Evolutionary conservation across 768 basidiomycete genomes (phyloP).

Genomic region (Podaxis mareebaensis): DNA sequence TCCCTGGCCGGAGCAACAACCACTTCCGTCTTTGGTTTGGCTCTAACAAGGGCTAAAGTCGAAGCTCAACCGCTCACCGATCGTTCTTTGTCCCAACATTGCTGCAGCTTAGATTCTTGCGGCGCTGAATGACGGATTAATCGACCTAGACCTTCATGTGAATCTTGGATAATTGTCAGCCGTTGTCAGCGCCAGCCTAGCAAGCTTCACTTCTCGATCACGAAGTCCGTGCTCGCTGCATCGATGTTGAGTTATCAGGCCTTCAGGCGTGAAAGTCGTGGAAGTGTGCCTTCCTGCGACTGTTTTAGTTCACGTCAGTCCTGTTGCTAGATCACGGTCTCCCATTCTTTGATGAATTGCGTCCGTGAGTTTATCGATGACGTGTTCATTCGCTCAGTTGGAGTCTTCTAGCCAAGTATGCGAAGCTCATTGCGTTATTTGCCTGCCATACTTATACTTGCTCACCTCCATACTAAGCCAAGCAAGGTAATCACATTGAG

Average conservation of each 20-base stretch:
- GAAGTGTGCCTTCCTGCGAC: neutral
- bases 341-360: neutral
- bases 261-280: neutral
- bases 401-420: neutral
- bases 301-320: constrained; percentile 4
- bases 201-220: neutral
- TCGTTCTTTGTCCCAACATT: no score
- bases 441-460: no score
- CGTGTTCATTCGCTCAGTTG: neutral
- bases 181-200: neutral
- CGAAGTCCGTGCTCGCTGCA: neutral
- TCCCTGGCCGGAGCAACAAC: no score
- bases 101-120: neutral
- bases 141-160: neutral
- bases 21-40: no score
- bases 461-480: neutral
- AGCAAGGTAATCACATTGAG: neutral
- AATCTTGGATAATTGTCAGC: neutral
- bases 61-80: no score
- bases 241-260: neutral
- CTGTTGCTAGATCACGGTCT: neutral
- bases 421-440: neutral
- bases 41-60: no score
- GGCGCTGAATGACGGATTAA: neutral
- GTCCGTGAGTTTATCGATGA: constrained; percentile 7